Percentiles rank a stretch among this genome's conserved stretches.
Conservation (phyloP, 2,329 filamentous ascomycete species). For the Colletotrichum destructivum region DNA sequence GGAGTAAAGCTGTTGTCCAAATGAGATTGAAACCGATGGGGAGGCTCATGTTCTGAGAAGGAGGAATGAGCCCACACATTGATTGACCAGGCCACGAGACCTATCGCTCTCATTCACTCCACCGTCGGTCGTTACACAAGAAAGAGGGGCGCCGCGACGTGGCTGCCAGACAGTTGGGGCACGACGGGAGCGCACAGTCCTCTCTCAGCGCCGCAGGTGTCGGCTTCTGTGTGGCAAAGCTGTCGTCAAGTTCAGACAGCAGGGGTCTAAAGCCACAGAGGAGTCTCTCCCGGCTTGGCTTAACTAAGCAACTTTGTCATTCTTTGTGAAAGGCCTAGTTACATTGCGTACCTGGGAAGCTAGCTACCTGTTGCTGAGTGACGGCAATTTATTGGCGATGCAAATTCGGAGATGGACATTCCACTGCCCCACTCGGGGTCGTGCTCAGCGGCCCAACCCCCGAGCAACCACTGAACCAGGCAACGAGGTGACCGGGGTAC, state of each 20-base stretch:
- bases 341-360: too few species aligned
- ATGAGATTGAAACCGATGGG: slow-evolving; percentile 5
- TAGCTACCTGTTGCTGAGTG: slow-evolving; percentile 13
- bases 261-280: slow-evolving; percentile 2
- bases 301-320: slow-evolving; percentile 1
- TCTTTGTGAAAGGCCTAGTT: neutral
- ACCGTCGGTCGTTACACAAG: slow-evolving; percentile 20
- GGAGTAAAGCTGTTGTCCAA: neutral
- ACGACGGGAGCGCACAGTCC: neutral
- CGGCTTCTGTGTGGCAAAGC: neutral
- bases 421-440: slow-evolving; percentile 24
- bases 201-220: neutral
- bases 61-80: slow-evolving; percentile 7
- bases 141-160: slow-evolving; percentile 28
- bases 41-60: slow-evolving; percentile 11
- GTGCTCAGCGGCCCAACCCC: slow-evolving; percentile 28
- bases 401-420: slow-evolving; percentile 30
- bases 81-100: slow-evolving; percentile 6
- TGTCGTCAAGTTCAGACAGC: neutral
- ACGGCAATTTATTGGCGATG: slow-evolving; percentile 13
- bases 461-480: slow-evolving; percentile 31
- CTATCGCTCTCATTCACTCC: slow-evolving; percentile 14
- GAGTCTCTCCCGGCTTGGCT: neutral
- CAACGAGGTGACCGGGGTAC: slow-evolving; percentile 37
- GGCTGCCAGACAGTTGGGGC: slow-evolving; percentile 6